Evolutionary conservation across 192 early-diverging fungal genomes (phyloP), one percentile per base, ranked within the genome.

Genomic region (Coemansia sp.): DNA sequence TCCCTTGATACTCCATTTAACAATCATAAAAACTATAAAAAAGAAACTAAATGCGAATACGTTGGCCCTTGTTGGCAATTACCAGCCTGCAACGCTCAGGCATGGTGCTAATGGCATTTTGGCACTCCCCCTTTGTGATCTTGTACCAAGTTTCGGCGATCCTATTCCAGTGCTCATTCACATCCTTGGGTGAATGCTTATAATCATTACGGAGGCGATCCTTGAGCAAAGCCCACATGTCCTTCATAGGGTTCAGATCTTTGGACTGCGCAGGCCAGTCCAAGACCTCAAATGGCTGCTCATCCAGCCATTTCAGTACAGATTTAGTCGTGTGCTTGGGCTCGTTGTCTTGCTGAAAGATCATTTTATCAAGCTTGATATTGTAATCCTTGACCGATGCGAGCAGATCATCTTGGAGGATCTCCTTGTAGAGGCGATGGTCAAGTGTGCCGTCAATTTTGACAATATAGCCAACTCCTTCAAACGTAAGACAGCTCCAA

Each of bases 281-380:
- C 10, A 52, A 12, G 10, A 52, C 10, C 23, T 52, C 5, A 52
- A 52, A 23, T 5, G 19, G 15, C 21, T 17, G 15, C 10, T 52
- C 19, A 7, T 12, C 11, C 15, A 52, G 23, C 51, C 51, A 52
- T 52, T 52, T 24, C 19, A 11, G 19, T 52, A 25, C 51, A 0
- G 17, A 3, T 52, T 52, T 21, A 19, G 21, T 11, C 0, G 41
- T n/a, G 15, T 45, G 41, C 15, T 45, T 45, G 41, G 41, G 41
- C 11, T n/a, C 41, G 15, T 52, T 52, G 51, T 52, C 22, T 11
- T 52, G 51, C 51, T 52, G 51, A 21, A 52, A 52, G 51, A 52
- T 52, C 1, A 52, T 23, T 14, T 52, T 3, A 17, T 52, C 41
- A n/a, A 15, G 11, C 15, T 15, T 45, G 15, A 45, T n/a, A 3